These are phyloP conservation scores for Thraustotheca clavata DNA, from an alignment of 352 stramenopile species.

Conservation along the genomic window DNA sequence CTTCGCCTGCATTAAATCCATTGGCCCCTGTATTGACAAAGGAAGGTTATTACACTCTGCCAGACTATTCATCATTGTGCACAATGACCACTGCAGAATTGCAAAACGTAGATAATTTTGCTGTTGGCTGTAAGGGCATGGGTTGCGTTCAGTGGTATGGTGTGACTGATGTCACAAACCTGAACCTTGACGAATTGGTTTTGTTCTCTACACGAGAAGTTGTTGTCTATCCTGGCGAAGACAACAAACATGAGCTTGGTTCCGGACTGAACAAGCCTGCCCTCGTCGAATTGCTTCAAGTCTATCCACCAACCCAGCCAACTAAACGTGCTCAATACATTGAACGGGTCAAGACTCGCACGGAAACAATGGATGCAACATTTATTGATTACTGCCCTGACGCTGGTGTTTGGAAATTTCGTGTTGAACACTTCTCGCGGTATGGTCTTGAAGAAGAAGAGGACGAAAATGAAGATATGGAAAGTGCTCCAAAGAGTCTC, in stretches of 20 bases:
- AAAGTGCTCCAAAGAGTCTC: conserved; percentile 24
- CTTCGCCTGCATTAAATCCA: conserved; percentile 32
- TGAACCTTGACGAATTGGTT: conserved; percentile 71
- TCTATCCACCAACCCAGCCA: conserved; percentile 64
- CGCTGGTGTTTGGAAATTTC: conserved; percentile 75
- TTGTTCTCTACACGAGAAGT: conserved; percentile 81
- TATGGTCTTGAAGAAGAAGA: conserved; percentile 73
- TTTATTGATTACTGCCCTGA: conserved; percentile 69
- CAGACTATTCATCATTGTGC: conserved; percentile 55
- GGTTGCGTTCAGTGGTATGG: conserved; percentile 76
- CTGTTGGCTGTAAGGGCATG: conserved; percentile 66
- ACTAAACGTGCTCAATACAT: conserved; percentile 53
- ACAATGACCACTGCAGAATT: conserved; percentile 66
- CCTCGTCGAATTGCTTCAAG: conserved; percentile 63
- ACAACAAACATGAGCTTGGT: conserved; percentile 66
- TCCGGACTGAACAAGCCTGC: conserved; percentile 69
- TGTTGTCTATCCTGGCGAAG: conserved; percentile 76
- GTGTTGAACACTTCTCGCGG: conserved; percentile 79
- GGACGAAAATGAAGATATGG: conserved; percentile 43
- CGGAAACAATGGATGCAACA: conserved; percentile 61
- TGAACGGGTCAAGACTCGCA: conserved; percentile 68
- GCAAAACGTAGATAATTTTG: conserved; percentile 59
- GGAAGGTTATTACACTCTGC: conserved; percentile 68
- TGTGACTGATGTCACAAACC: conserved; percentile 64
- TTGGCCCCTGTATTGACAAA: conserved; percentile 48